Evolutionary conservation across 1,139 yeast species (phyloP), one percentile per base, ranked within the genome.

Genomic region (Diutina rugosa): DNA sequence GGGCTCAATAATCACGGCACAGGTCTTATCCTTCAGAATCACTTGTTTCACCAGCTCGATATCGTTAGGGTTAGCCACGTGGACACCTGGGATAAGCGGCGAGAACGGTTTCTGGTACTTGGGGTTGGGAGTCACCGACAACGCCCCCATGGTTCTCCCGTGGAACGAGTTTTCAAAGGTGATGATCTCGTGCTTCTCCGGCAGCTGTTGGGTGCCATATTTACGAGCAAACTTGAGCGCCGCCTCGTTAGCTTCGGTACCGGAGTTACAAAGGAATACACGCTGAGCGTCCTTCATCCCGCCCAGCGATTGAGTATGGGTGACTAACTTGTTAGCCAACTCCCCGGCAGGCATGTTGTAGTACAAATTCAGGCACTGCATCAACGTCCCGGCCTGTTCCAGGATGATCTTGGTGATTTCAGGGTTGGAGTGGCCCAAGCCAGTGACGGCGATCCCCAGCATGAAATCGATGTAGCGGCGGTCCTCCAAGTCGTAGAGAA

Each of bases 181-280:
- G 56, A 93, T 84, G 57, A 93, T 76, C 64, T 90, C 96, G 60
- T 71, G 77, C 67, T 91, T 91, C 51, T 77, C 78, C 14, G 74
- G 77, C 58, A 71, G 69, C 51, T 77, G 69, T 4, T 73, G 62
- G 62, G 83, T 84, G 57, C 96, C 97, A 65, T 81, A 79, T 68
- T 90, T 91, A 67, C 97, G 82, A 18, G 97, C 97, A 73, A 93
- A 93, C 69, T 93, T 93, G 64, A 93, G 72, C 0, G 99, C 99
- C 1, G 98, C 99, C 69, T 93, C 99, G 66, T 91, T 93, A 57
- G 99, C 98, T 70, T 93, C 99, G 8, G 98, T 85, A 55, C 99
- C 99, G 0, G 96, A 87, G 67, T 91, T 93, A 66, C 95, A 85
- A 59, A 93, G 73, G 64, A 93, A 93, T n/a, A 90, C 96, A 59